These are phyloP conservation scores for Linnemannia zychae DNA, from an alignment of 192 early-diverging fungal genomes.

Conservation along the genomic window DNA sequence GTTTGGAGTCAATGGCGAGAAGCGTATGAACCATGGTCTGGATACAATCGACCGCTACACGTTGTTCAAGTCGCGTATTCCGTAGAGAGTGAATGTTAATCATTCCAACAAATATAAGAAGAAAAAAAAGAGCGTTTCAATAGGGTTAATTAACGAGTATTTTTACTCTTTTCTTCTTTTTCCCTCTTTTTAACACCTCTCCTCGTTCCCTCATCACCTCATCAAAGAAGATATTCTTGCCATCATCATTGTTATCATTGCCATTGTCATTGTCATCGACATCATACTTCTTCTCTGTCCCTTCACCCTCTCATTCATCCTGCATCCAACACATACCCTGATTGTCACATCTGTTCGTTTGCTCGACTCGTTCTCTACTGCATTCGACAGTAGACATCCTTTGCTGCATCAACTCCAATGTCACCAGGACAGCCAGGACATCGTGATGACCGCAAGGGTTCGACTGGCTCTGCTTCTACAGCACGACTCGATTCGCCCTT, in stretches of 20 bases:
- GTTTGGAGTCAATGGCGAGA: constrained; percentile 55
- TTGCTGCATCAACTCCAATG: constrained; percentile 1
- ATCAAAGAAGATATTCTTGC: background rate
- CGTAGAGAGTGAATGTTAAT: too few species aligned
- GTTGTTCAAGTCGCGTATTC: constrained; percentile 92
- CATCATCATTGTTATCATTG: background rate
- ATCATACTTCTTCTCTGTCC: background rate
- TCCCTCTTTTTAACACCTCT: background rate
- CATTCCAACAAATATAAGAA: background rate
- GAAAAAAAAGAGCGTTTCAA: too few species aligned
- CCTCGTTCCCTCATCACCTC: background rate
- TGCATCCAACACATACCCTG: background rate
- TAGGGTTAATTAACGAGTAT: too few species aligned
- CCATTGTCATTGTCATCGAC: background rate
- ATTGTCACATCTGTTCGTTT: too few species aligned
- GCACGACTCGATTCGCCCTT: background rate
- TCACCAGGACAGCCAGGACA: constrained; percentile 27
- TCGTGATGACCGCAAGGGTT: constrained; percentile 23
- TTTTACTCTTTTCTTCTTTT: background rate
- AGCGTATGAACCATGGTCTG: constrained; percentile 71
- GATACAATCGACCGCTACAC: constrained; percentile 93
- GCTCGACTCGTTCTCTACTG: too few species aligned
- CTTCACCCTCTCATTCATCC: background rate
- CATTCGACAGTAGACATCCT: too few species aligned
- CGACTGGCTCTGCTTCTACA: constrained; percentile 9